A percentile compares a stretch with the other conserved stretches of the same genome.
Evolutionary conservation across 768 basidiomycete genomes (phyloP).

Genomic region (Boletus rubescentipes): DNA sequence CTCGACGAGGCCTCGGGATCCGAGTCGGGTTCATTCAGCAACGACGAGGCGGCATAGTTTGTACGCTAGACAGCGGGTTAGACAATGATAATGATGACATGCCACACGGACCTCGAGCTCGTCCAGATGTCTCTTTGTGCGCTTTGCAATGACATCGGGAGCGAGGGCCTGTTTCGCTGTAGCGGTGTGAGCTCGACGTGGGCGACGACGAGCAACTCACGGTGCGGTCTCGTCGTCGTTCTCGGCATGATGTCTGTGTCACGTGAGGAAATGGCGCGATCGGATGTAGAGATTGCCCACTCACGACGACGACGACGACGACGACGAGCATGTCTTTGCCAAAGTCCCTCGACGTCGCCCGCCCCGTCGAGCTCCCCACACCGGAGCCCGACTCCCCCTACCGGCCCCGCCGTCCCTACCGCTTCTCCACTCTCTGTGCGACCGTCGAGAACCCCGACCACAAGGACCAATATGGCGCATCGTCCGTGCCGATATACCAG

Average conservation of each 20-base stretch:
- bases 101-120: conserved; percentile 68
- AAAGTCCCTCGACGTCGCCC: conserved; percentile 7
- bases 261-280: conserved; percentile 25
- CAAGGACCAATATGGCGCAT: conserved; percentile 95
- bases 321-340: conserved; percentile 13
- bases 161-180: conserved; percentile 46
- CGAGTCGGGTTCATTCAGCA: conserved; percentile 32
- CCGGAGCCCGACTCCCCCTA: conserved; percentile 80
- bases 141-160: conserved; percentile 69
- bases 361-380: conserved; percentile 62
- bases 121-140: conserved; percentile 74
- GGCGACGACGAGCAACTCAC: conserved; percentile 33
- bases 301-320: neutral
- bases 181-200: conserved; percentile 9
- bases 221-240: conserved; percentile 19
- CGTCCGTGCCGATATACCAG: conserved; percentile 97
- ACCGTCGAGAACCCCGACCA: conserved; percentile 89
- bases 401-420: conserved; percentile 68
- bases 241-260: conserved; percentile 19
- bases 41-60: conserved; percentile 61
- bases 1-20: conserved; percentile 25
- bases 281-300: neutral
- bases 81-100: neutral
- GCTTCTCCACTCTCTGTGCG: conserved; percentile 88
- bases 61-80: conserved; percentile 52